phyloP scores from a whole-genome alignment of 257 asterid species.

The Solanum phureja region DNA sequence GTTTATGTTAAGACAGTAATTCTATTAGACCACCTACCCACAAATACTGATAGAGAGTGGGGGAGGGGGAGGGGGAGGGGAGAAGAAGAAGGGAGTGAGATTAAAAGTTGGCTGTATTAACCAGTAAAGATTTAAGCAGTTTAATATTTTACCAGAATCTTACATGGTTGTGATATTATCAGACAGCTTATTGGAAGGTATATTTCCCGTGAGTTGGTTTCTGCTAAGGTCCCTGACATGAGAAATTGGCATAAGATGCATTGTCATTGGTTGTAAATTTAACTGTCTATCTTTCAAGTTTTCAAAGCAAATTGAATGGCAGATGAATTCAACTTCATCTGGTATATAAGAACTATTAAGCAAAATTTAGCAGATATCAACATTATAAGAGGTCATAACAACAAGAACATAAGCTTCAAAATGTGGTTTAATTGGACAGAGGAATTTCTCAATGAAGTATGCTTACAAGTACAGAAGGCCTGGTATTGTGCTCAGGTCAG shows the following conservation, averaged over 20 bases:
- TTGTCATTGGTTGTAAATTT: not conserved
- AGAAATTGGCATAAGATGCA: not conserved
- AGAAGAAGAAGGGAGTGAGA: not conserved
- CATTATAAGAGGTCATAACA: not conserved
- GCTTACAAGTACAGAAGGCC: not conserved
- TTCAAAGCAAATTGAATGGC: not conserved
- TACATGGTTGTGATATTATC: not conserved
- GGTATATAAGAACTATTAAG: no score
- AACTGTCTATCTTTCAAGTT: not conserved
- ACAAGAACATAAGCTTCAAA: not conserved
- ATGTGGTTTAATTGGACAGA: not conserved
- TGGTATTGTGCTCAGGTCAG: not conserved
- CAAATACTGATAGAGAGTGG: not conserved
- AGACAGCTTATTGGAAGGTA: not conserved
- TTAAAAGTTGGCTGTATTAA: not conserved
- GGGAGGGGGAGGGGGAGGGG: not conserved
- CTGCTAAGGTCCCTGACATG: not conserved
- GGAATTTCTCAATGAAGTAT: not conserved
- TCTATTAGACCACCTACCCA: not conserved
- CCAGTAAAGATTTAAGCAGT: not conserved
- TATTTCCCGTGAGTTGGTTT: not conserved
- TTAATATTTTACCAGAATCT: not conserved
- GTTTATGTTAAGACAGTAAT: not conserved
- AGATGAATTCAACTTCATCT: not conserved
- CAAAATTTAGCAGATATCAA: not conserved